These are phyloP conservation scores for Arthrobotrys iridis DNA, from an alignment of 2,329 filamentous ascomycete species.

Conservation along the genomic window DNA sequence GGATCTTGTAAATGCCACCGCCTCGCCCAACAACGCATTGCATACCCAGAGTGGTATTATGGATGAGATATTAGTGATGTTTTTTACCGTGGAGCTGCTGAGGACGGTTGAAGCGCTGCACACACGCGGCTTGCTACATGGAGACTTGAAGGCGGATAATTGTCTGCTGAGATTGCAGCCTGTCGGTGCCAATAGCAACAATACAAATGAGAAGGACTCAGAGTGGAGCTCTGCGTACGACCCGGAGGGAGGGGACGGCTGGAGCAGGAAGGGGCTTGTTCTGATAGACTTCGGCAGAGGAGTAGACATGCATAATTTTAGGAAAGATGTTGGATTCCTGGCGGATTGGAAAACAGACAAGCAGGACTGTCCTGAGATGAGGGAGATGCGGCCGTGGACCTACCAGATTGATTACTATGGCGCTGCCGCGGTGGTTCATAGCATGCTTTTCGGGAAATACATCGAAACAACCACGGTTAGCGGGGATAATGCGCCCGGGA, in stretches of 20 bases:
- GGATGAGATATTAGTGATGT: constrained; percentile 93
- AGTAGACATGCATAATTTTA: constrained; percentile 91
- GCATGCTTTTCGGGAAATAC: constrained; percentile 91
- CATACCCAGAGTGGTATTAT: constrained; percentile 71
- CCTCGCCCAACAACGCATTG: constrained; percentile 64
- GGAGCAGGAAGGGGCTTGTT: constrained; percentile 80
- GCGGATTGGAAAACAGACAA: constrained; percentile 89
- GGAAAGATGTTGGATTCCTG: constrained; percentile 81
- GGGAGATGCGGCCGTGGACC: constrained; percentile 92
- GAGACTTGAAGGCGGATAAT: constrained; percentile 95
- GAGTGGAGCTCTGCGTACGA: constrained; percentile 73
- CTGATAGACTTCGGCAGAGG: constrained; percentile 95
- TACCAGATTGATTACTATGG: constrained; percentile 98
- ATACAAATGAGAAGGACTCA: constrained; percentile 60
- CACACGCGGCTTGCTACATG: constrained; percentile 80
- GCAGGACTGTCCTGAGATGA: constrained; percentile 94
- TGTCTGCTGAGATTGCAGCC: constrained; percentile 84
- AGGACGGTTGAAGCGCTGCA: constrained; percentile 90
- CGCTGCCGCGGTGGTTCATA: constrained; percentile 85
- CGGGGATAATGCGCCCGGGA: constrained; percentile 68
- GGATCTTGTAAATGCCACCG: constrained; percentile 88
- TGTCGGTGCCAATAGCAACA: constrained; percentile 58
- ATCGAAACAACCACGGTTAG: constrained; percentile 75
- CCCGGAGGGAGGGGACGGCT: constrained; percentile 78
- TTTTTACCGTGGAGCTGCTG: constrained; percentile 90